phyloP scores from a whole-genome alignment of 148 eudicot genomes.

The Vaccinium macrocarpon region DNA sequence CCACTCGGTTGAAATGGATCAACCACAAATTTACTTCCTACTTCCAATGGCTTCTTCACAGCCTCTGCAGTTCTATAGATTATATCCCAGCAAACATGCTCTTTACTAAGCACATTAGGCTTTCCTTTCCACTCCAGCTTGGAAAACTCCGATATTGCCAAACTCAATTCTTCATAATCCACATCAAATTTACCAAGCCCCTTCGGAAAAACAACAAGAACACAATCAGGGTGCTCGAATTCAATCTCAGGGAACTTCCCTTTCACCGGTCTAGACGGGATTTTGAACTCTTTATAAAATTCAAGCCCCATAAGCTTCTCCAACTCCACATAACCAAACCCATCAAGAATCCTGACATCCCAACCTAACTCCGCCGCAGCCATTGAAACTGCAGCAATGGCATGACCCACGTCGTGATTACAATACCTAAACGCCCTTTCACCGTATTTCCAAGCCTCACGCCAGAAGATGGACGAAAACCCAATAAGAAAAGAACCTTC shows the following conservation, averaged over 20 bases:
- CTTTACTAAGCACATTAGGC: conserved; percentile 77
- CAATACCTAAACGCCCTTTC: conserved; percentile 95
- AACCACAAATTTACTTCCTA: conserved; percentile 33
- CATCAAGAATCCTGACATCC: conserved; percentile 93
- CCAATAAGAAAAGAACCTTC: conserved; percentile 67
- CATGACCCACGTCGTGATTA: conserved; percentile 95
- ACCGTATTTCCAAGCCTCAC: conserved; percentile 97
- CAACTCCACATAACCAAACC: conserved; percentile 63
- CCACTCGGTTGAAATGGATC: conserved; percentile 55
- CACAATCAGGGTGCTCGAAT: conserved; percentile 93
- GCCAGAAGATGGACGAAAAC: conserved; percentile 81
- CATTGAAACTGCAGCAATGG: conserved; percentile 68
- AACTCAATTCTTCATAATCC: conserved; percentile 47
- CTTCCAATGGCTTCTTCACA: conserved; percentile 58
- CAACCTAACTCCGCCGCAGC: conserved; percentile 88
- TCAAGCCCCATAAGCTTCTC: conserved; percentile 71
- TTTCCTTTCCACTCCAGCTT: conserved; percentile 79
- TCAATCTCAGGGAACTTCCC: conserved; percentile 75
- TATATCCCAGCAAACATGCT: conserved; percentile 88
- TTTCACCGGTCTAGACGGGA: conserved; percentile 66
- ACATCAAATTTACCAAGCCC: conserved; percentile 42
- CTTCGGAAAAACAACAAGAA: conserved; percentile 59
- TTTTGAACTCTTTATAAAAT: conserved; percentile 26
- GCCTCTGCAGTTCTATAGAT: conserved; percentile 83
- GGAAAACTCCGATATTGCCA: conserved; percentile 38